Percentiles rank a stretch among this genome's conserved stretches.
Conservation (phyloP, 163 green algal genomes). For the Scenedesmus sp. region DNA sequence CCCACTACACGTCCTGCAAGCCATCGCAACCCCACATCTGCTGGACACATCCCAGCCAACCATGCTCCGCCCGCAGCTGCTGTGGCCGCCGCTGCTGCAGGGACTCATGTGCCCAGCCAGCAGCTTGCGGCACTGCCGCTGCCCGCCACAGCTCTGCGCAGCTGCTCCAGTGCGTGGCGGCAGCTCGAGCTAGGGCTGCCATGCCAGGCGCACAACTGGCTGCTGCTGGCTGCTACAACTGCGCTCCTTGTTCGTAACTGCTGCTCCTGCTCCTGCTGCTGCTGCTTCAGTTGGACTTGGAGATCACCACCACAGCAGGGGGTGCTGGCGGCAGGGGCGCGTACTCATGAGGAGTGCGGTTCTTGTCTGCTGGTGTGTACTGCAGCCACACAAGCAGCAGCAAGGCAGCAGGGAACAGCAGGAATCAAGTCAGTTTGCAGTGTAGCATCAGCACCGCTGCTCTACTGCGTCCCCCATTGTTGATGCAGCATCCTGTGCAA, state of each 20-base stretch:
- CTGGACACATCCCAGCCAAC: not conserved
- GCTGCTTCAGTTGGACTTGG: slow-evolving; percentile 37
- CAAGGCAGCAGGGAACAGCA: not conserved
- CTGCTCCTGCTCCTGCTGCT: slow-evolving; percentile 17
- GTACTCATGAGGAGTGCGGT: slow-evolving; percentile 58
- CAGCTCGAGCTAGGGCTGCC: not conserved
- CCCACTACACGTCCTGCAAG: no score
- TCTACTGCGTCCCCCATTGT: not conserved
- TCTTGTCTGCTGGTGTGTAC: slow-evolving; percentile 57
- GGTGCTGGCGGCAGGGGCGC: slow-evolving; percentile 57
- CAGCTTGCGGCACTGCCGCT: not conserved
- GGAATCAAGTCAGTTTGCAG: not conserved
- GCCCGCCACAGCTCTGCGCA: not conserved
- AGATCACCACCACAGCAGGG: slow-evolving; percentile 59
- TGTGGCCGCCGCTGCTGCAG: not conserved
- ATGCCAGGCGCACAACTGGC: not conserved
- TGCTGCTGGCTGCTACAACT: not conserved
- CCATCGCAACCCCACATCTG: no score
- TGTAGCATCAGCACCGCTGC: not conserved
- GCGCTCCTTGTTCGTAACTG: not conserved
- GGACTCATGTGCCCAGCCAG: not conserved
- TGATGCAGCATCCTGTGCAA: no score
- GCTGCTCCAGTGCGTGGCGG: not conserved
- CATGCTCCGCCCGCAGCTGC: not conserved
- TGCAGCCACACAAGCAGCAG: slow-evolving; percentile 20